Conservation (phyloP, 495 filamentous ascomycete genomes). For the Tuber umbilicatum region DNA sequence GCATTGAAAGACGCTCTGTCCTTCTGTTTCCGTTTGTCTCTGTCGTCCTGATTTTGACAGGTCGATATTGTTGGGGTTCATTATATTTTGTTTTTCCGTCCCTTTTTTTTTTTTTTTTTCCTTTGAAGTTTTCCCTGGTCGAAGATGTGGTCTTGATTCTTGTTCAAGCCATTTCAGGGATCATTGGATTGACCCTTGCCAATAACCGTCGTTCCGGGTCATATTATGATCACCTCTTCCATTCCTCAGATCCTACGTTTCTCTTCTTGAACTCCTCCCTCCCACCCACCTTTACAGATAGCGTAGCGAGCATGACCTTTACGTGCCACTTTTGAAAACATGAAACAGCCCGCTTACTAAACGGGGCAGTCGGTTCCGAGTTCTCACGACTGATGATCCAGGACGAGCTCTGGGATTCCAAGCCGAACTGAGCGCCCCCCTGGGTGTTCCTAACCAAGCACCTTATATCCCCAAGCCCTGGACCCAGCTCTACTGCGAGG, state of each 20-base stretch:
- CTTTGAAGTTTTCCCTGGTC: background rate
- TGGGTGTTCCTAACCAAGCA: conserved; percentile 24
- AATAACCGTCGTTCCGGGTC: conserved; percentile 33
- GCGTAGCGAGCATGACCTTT: conserved; percentile 28
- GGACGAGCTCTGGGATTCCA: conserved; percentile 30
- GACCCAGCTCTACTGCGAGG: conserved; percentile 33
- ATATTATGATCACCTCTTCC: background rate
- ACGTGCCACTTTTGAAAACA: conserved; percentile 30
- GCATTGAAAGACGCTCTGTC: conserved; percentile 5
- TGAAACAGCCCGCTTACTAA: conserved; percentile 32
- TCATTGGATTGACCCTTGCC: conserved; percentile 11
- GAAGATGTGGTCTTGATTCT: background rate
- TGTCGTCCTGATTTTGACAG: conserved; percentile 13
- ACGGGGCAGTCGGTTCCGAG: conserved; percentile 31
- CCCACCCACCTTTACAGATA: conserved; percentile 7
- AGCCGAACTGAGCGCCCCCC: conserved; percentile 27
- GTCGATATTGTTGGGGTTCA: background rate
- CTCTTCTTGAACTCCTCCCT: conserved; percentile 18
- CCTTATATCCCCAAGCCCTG: conserved; percentile 33
- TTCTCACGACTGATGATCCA: conserved; percentile 31
- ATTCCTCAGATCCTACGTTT: conserved; percentile 1
- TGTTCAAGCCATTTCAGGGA: conserved; percentile 2
- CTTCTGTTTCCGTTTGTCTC: conserved; percentile 4
- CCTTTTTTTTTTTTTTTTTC: background rate
- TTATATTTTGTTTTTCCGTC: background rate